Percentiles rank a stretch among this genome's conserved stretches.
These are phyloP conservation scores for Xerocomellus dryophilus DNA, from an alignment of 768 basidiomycete species.

Conservation along the genomic window DNA sequence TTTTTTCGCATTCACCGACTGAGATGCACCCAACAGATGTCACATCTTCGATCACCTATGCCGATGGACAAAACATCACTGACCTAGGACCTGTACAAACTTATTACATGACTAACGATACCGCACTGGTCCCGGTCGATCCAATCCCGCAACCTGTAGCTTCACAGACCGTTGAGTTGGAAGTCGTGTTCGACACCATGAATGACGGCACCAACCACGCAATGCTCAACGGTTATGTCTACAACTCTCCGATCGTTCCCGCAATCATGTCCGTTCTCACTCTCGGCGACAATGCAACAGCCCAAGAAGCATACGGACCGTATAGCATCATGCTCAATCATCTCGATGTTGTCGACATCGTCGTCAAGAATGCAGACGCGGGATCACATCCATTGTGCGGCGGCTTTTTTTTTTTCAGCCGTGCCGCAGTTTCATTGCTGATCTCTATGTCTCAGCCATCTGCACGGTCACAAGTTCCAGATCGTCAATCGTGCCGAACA, in stretches of 20 bases:
- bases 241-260: constrained; percentile 69
- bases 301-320: constrained; percentile 72
- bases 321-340: constrained; percentile 73
- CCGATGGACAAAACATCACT: constrained; percentile 46
- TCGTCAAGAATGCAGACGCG: constrained; percentile 66
- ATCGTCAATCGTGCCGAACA: constrained; percentile 71
- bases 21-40: constrained; percentile 47
- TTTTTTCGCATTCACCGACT: not conserved
- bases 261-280: constrained; percentile 72
- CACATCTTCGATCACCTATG: constrained; percentile 83
- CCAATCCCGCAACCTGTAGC: constrained; percentile 46
- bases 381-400: constrained; percentile 85
- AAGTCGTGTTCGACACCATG: constrained; percentile 81
- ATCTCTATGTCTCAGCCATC: constrained; percentile 54
- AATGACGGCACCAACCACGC: constrained; percentile 81
- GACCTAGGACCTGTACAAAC: constrained; percentile 51
- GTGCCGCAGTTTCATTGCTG: not conserved
- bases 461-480: constrained; percentile 87
- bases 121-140: constrained; percentile 60
- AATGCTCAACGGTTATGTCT: constrained; percentile 70
- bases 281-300: constrained; percentile 70
- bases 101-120: constrained; percentile 67
- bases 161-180: constrained; percentile 63
- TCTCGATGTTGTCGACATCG: constrained; percentile 72
- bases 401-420: not conserved